Percentiles rank a stretch among this genome's conserved stretches.
These are phyloP conservation scores for Pseudocercospora eumusae DNA, from an alignment of 2,329 filamentous ascomycete genomes.

Conservation along the genomic window DNA sequence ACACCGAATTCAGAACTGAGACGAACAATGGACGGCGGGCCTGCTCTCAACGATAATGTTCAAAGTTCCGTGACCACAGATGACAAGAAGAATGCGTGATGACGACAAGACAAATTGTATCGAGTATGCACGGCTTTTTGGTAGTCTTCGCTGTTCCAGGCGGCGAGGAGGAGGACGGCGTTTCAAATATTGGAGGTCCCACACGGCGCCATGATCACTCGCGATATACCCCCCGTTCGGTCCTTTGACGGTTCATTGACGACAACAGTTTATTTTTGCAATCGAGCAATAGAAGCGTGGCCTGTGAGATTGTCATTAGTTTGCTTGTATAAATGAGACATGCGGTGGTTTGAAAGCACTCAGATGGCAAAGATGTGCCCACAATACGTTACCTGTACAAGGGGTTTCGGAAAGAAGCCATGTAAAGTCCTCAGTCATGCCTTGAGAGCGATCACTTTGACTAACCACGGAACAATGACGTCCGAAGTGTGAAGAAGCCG, in stretches of 20 bases:
- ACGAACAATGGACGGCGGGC: slow-evolving; percentile 15
- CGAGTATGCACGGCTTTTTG: not conserved
- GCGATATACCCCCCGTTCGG: not conserved
- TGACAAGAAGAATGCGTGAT: slow-evolving; percentile 20
- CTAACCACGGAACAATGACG: too few relatives aligned
- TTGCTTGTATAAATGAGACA: not conserved
- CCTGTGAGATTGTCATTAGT: not conserved
- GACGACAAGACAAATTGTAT: not conserved
- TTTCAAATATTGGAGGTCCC: not conserved
- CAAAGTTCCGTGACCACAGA: slow-evolving; percentile 1
- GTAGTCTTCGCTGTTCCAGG: not conserved
- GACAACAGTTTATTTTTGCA: not conserved
- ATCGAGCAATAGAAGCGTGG: not conserved
- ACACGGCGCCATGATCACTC: not conserved
- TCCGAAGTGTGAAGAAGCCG: too few relatives aligned
- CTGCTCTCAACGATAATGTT: slow-evolving; percentile 5
- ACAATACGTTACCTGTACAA: too few relatives aligned
- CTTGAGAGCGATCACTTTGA: too few relatives aligned
- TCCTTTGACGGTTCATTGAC: not conserved
- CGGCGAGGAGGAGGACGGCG: slow-evolving; percentile 4
- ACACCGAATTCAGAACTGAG: slow-evolving; percentile 18
- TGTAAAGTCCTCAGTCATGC: too few relatives aligned
- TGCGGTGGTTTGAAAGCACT: too few relatives aligned
- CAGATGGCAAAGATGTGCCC: too few relatives aligned
- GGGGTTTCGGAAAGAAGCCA: too few relatives aligned